These are phyloP conservation scores for Trichoderma asperelloides DNA, from an alignment of 495 filamentous ascomycete species.

Conservation along the genomic window DNA sequence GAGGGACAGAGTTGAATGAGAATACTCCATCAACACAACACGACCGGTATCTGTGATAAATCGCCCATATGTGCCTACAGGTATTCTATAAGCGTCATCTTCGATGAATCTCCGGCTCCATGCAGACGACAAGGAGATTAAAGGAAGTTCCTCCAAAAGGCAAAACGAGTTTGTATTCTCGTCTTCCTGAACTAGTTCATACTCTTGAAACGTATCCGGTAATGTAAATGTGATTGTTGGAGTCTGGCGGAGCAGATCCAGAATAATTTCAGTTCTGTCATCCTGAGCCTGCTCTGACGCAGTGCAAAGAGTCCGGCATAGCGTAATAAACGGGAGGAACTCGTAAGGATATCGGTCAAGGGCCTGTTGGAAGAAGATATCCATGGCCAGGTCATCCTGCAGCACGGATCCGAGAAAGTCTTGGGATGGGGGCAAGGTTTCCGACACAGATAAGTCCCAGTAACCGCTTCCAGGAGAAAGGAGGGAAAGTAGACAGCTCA, in stretches of 20 bases:
- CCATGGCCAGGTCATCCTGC: constrained; percentile 45
- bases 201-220: constrained; percentile 54
- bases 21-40: constrained; percentile 51
- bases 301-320: constrained; percentile 31
- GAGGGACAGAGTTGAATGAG: constrained; percentile 68
- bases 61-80: constrained; percentile 57
- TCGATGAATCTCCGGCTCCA: constrained; percentile 21
- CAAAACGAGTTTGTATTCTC: constrained; percentile 65
- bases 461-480: constrained; percentile 47
- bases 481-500: constrained; percentile 51
- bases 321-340: constrained; percentile 61
- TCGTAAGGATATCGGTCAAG: constrained; percentile 80
- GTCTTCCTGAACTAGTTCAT: constrained; percentile 70
- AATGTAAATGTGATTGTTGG: constrained; percentile 65
- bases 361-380: constrained; percentile 50
- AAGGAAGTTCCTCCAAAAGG: constrained; percentile 41
- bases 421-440: constrained; percentile 33
- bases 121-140: constrained; percentile 35
- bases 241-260: constrained; percentile 51
- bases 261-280: constrained; percentile 40
- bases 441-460: constrained; percentile 38
- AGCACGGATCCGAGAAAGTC: constrained; percentile 41
- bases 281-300: constrained; percentile 25
- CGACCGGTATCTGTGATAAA: constrained; percentile 54
- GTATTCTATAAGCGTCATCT: constrained; percentile 42